Percentiles rank a stretch among this genome's conserved stretches.
Conservation (phyloP, 257 asterid species). For the Solanum tarapatanum region DNA sequence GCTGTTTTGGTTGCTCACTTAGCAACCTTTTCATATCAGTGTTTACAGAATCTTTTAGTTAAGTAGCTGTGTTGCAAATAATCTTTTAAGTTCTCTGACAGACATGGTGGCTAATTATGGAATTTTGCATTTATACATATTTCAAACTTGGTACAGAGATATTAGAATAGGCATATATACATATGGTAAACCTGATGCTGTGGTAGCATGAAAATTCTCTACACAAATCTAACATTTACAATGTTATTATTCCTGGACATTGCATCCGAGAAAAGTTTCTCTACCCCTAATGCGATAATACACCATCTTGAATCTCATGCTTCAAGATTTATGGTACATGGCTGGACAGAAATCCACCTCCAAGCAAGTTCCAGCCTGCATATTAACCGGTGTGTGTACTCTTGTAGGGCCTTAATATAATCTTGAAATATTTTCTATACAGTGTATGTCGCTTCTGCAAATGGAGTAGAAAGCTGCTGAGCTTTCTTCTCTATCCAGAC, state of each 20-base stretch:
- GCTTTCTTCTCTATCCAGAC: neutral
- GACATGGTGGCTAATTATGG: neutral
- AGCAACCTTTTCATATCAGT: neutral
- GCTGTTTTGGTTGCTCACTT: neutral
- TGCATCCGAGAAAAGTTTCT: neutral
- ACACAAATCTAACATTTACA: neutral
- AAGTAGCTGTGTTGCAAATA: neutral
- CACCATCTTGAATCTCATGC: neutral
- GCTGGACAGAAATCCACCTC: neutral
- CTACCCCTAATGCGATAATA: neutral
- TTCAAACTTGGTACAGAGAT: neutral
- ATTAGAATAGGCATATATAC: neutral
- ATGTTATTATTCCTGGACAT: neutral
- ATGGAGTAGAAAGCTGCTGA: neutral
- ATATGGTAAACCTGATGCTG: neutral
- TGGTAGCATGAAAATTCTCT: neutral
- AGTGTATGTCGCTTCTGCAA: neutral
- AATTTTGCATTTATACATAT: neutral
- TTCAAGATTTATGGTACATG: neutral
- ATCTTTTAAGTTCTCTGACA: neutral
- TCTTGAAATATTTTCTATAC: neutral
- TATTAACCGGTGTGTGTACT: neutral
- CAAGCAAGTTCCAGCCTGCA: neutral
- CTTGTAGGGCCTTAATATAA: neutral
- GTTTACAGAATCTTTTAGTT: neutral